Percentiles rank a stretch among this genome's conserved stretches.
Conservation (phyloP, 2,329 filamentous ascomycete genomes). For the Talaromyces sp. region DNA sequence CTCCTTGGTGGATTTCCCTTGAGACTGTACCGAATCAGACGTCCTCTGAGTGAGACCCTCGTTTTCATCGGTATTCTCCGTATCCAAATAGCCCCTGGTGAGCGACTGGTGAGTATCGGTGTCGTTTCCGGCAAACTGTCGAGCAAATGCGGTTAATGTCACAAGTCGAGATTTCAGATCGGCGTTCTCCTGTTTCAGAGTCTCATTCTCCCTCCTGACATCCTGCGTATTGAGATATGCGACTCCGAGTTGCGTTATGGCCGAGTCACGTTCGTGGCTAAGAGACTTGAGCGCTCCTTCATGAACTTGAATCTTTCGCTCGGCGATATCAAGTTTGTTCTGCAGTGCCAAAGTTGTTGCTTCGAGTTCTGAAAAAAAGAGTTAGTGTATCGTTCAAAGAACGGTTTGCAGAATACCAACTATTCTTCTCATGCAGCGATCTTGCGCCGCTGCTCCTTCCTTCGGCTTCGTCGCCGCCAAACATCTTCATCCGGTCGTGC, state of each 20-base stretch:
- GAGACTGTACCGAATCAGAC: conserved; percentile 21
- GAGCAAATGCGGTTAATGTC: conserved; percentile 19
- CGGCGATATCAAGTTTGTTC: conserved; percentile 51
- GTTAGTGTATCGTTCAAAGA: conserved; percentile 19
- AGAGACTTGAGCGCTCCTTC: conserved; percentile 53
- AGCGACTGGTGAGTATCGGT: conserved; percentile 18
- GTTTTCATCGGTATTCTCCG: conserved; percentile 23
- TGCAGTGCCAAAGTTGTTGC: conserved; percentile 51
- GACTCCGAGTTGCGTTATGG: conserved; percentile 53
- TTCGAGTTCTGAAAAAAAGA: conserved; percentile 40
- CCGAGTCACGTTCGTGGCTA: conserved; percentile 53
- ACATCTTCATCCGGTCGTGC: conserved; percentile 26
- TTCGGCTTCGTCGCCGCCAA: conserved; percentile 42
- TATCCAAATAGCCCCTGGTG: conserved; percentile 14
- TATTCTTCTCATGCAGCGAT: conserved; percentile 32
- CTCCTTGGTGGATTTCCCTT: conserved; percentile 15
- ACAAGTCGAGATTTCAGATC: conserved; percentile 33
- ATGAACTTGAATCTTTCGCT: conserved; percentile 51
- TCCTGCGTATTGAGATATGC: conserved; percentile 52
- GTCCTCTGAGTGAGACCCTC: conserved; percentile 28
- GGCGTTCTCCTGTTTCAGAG: conserved; percentile 32
- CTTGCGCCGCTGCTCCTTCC: conserved; percentile 30
- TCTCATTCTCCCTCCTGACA: conserved; percentile 37
- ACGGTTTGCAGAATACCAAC: conserved; percentile 22
- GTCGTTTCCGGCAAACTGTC: conserved; percentile 20